Percentiles rank a stretch among this genome's conserved stretches.
Conservation (phyloP, 805 yeast genomes). For the Starmera pachycereana region DNA sequence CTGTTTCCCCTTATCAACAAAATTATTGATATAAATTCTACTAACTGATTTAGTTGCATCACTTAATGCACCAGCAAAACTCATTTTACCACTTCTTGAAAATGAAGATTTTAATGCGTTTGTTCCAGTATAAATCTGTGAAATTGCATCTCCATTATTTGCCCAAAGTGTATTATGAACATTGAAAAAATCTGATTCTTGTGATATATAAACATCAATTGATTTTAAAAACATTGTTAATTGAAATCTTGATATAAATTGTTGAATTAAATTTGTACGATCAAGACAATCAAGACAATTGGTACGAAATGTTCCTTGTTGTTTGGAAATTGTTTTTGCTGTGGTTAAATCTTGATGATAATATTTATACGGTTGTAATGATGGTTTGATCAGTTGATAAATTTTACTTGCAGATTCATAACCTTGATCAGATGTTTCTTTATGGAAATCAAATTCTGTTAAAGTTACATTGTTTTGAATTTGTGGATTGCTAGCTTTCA, state of each 20-base stretch:
- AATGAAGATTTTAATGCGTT: conserved; percentile 93
- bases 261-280: conserved; percentile 83
- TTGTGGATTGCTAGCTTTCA: conserved; percentile 24
- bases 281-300: conserved; percentile 94
- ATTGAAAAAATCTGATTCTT: conserved; percentile 46
- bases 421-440: conserved; percentile 83
- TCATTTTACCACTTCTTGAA: conserved; percentile 93
- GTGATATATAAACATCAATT: conserved; percentile 24
- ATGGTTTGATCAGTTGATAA: conserved; percentile 49
- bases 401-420: conserved; percentile 75
- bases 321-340: conserved; percentile 54
- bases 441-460: conserved; percentile 90
- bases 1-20: conserved; percentile 86
- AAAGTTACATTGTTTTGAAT: conserved; percentile 35
- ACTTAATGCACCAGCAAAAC: conserved; percentile 91
- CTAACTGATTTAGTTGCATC: conserved; percentile 96
- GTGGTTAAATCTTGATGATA: conserved; percentile 56
- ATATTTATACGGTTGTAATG: conserved; percentile 73
- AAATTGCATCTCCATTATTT: conserved; percentile 93
- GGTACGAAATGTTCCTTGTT: conserved; percentile 84
- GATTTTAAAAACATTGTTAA: conserved; percentile 43
- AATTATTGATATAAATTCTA: conserved; percentile 90
- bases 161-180: conserved; percentile 93
- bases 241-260: conserved; percentile 68
- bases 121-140: conserved; percentile 95